Base-by-base conservation (phyloP, 768 basidiomycete species). In the Peribolospora kevripleyi region DNA sequence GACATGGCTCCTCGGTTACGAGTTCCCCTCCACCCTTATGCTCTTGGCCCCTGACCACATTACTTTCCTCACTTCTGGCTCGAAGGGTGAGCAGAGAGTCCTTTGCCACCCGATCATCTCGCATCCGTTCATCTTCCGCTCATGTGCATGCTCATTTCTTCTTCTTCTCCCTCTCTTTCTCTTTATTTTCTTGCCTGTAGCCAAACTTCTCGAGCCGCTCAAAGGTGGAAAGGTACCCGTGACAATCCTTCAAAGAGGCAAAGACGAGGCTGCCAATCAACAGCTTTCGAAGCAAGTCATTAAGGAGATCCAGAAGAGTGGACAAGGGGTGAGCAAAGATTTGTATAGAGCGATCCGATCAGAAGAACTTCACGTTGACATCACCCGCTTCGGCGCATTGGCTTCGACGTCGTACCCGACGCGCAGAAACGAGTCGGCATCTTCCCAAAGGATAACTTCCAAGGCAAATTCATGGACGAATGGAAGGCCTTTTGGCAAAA, bases 1-100 rank as follows among this genome's bases (percentile, higher is more conserved):
- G 91, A 90, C 88, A 65, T 93, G 88, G 84, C 73, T 98, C 13
- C 75, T 97, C 45, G 91, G 90, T 10, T 97, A 88, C 67, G 91
- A 98, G 68, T 97, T 97, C 64, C 93, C 91, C 3, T 86, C 87
- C 0, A 95, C 91, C 0, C 72, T 95, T 39, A 74, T 90, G 56
- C 71, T 95, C 14, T 82, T 97, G 62, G 75, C 79, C 55, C 81
- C 81, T 62, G 72, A 80, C 54, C 82, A 76, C 63, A 69, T 97
- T 14, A 71, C 72, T 42, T 80, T 95, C 46, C 70, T 93, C 38
- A 88, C 84, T 59, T 90, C 86, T 36, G 75, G 82, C 1, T 83
- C 80, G 14, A 91, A 95, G 76, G 83, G 88, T 86, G 58, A 25
- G 25, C 25, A 25, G 25, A 58, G 68, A 61, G 4, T 54, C 47